Base-by-base conservation (phyloP, 805 yeast genomes). In the Cyberlindnera sargentensis region DNA sequence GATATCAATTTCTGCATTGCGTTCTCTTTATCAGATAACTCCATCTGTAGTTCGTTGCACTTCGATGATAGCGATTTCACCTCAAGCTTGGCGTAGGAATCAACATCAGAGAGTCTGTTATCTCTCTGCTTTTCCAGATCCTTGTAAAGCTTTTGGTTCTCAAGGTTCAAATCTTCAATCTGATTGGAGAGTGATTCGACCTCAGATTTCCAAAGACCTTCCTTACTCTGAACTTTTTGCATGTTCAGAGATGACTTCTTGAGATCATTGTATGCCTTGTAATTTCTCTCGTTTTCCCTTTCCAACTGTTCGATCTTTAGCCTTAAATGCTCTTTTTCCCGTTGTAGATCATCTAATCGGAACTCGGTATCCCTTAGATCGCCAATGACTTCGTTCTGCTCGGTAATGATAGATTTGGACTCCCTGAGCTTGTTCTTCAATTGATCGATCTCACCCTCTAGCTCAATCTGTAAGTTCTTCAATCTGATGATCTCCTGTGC, bases 11-110 rank as follows among this genome's bases (percentile, higher is more conserved):
- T 53, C 46, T 47, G 57, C 46, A 41, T 39, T 23, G 45, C 37
- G 37, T 37, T 31, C 15, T 51, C 51, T 49, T 60, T 46, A 40
- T 60, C 51, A 34, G 48, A 28, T 28, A 61, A 28, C 48, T 59
- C 55, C 9, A 55, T 39, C 40, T 63, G 63, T 4, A 63, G 44
- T 6, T 58, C 63, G 46, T 66, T 64, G 42, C 66, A 65, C 39
- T 61, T 58, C 5, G 65, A 42, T 0, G 69, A 55, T 4, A 70
- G 55, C n/a, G 65, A 58, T 34, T 64, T 64, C 41, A 72, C 58
- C 44, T 69, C 73, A n/a, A 60, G 48, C 25, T 65, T 63, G 10
- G 68, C 66, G 36, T 61, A 62, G 4, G 57, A 47, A 28, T 57
- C 50, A 4, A 47, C 35, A 8, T 46, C 25, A 27, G 31, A 4